Evolutionary conservation across 208 protist species (phyloP).

Genomic region (Acanthamoeba culbertsoni): DNA sequence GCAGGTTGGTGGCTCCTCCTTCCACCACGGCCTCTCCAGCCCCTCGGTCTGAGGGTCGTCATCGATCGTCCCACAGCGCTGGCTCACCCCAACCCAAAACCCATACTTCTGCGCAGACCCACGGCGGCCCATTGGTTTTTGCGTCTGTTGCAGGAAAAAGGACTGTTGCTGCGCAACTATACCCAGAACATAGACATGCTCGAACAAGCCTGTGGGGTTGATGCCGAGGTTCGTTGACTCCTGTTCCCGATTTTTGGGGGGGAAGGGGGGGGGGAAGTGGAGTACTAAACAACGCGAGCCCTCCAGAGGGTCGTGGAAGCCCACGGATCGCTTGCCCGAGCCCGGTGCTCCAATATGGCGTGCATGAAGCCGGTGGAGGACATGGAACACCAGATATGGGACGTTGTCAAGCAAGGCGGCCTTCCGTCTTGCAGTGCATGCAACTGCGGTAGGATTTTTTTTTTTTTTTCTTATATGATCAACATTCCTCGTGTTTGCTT

Average conservation of each 20-base stretch:
- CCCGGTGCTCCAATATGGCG: slow-evolving; percentile 83
- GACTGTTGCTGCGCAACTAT: slow-evolving; percentile 90
- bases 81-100: not conserved
- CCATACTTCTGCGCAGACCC: slow-evolving; percentile 67
- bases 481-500: too few species aligned
- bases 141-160: slow-evolving; percentile 89
- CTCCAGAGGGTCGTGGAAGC: slow-evolving; percentile 90
- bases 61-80: too few species aligned
- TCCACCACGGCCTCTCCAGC: not conserved
- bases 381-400: not conserved
- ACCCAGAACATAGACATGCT: slow-evolving; percentile 97
- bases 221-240: not conserved
- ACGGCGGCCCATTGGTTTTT: slow-evolving; percentile 93
- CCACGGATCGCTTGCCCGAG: slow-evolving; percentile 92
- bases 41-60: not conserved
- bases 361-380: slow-evolving; percentile 48
- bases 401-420: slow-evolving; percentile 45
- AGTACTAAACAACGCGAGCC: not conserved
- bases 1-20: not conserved
- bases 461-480: not conserved
- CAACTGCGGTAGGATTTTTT: not conserved
- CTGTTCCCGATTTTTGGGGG: not conserved
- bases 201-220: slow-evolving; percentile 87
- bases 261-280: not conserved
- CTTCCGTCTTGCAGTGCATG: slow-evolving; percentile 59